A percentile compares a stretch with the other conserved stretches of the same genome.
Conservation (phyloP, 306 rosid species). For the Vigna trinervia region DNA sequence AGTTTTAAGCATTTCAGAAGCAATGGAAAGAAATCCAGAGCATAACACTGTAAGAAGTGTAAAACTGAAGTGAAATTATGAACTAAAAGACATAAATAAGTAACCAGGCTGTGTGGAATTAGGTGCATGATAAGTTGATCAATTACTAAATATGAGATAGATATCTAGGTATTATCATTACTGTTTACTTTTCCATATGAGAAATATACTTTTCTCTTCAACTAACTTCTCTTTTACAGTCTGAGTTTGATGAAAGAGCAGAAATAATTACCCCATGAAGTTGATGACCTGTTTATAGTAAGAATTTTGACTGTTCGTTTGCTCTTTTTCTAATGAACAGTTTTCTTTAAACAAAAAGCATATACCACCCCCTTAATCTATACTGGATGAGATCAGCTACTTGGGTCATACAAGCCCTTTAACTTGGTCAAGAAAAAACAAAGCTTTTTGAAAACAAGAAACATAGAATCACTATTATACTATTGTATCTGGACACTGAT, state of each 20-base stretch:
- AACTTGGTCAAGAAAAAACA: neutral
- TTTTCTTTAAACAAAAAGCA: neutral
- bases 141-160: neutral
- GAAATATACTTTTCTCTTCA: neutral
- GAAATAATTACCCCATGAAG: neutral
- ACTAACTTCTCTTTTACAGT: neutral
- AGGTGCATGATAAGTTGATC: constrained; percentile 8
- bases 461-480: neutral
- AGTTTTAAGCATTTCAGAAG: neutral
- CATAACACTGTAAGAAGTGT: neutral
- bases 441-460: neutral
- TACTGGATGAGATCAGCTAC: neutral
- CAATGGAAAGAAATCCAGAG: neutral
- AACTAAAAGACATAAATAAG: neutral
- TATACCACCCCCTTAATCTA: neutral
- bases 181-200: neutral
- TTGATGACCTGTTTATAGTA: neutral
- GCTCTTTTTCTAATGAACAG: neutral
- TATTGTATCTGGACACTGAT: neutral
- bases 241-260: constrained; percentile 9
- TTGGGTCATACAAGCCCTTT: neutral
- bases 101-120: neutral
- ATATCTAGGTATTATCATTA: neutral
- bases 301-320: neutral
- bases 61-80: neutral